Base-by-base conservation (phyloP, 208 protist genomes). In the Leishmania aethiopica region DNA sequence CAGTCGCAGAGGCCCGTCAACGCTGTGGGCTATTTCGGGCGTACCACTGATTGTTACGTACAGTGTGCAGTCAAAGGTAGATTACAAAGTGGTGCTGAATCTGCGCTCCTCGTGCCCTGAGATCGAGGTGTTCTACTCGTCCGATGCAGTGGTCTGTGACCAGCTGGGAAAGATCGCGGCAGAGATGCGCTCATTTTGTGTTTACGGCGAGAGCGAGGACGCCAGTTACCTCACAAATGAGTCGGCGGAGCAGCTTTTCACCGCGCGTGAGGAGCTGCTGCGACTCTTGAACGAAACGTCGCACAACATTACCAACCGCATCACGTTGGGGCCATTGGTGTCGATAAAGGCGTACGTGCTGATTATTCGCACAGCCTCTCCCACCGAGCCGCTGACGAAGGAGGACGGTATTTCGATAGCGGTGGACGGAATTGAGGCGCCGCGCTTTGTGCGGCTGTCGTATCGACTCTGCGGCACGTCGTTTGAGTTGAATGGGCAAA, bases 1-100 rank as follows among this genome's bases (percentile, higher is more conserved):
- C 37, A 51, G 28, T 76, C 74, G 77, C 67, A 47, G 73, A 42
- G 70, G 80, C 1, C 53, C 80, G n/a, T 78, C 77, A 15, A 55
- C 75, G 19, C 78, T 96, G 37, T 87, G 86, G 76, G 91, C 93
- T 11, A 91, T 97, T 67, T 86, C 88, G 7, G 91, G 91, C 67
- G 88, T 95, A 11, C 94, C 94, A n/a, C 83, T 95, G 37, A 79
- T 97, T n/a, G 84, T 97, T 22, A 87, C 92, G 0, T 97, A 96
- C 79, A 84, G 82, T 13, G 82, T 91, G 22, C 82, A 89, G 40
- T 96, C 92, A 19, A 91, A 88, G n/a, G 90, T 92, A 45, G 83
- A 92, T 32, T 82, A 84, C 42, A 83, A 89, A 42, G 73, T 97
- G 17, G 80, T 73, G 57, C 79, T 97, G n/a, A 83, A 82, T 47